Evolutionary conservation across 1,284 basidiomycete genomes (phyloP).

Genomic region (Ceratorhiza oryzae-sativae): DNA sequence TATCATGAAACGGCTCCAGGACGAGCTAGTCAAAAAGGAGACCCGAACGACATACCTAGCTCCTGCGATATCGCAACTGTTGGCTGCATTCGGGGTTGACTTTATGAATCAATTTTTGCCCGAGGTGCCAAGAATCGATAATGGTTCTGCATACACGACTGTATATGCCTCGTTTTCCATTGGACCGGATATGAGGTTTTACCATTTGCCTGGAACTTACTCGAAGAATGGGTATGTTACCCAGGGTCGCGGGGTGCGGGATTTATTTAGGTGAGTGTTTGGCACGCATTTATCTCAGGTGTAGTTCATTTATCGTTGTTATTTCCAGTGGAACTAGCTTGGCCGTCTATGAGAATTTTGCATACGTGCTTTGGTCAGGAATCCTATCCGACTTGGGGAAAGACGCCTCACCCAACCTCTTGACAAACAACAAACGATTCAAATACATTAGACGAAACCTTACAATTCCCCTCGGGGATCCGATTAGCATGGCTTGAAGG

Average conservation of each 20-base stretch:
- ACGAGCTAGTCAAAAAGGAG: background rate
- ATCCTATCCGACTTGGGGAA: slow-evolving; percentile 3
- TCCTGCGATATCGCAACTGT: background rate
- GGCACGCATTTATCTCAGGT: no score
- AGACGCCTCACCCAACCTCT: background rate
- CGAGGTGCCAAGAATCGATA: background rate
- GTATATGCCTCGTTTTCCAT: slow-evolving; percentile 1
- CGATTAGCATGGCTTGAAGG: background rate
- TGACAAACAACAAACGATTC: background rate
- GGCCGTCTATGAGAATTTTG: slow-evolving; percentile 9
- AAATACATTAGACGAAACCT: background rate
- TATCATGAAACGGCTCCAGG: background rate
- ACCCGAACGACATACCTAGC: background rate
- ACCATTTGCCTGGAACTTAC: background rate
- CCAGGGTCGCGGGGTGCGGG: background rate
- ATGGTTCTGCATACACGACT: background rate
- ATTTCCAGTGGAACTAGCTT: background rate
- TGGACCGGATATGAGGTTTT: background rate
- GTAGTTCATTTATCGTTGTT: background rate
- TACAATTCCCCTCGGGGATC: background rate
- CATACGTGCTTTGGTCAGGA: slow-evolving; percentile 13
- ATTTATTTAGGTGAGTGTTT: background rate
- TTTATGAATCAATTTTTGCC: background rate
- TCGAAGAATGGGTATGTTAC: background rate
- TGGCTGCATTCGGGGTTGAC: background rate